A percentile compares a stretch with the other conserved stretches of the same genome.
Evolutionary conservation across 495 filamentous ascomycete species (phyloP).

Genomic region (Staphylotrichum longicolle): DNA sequence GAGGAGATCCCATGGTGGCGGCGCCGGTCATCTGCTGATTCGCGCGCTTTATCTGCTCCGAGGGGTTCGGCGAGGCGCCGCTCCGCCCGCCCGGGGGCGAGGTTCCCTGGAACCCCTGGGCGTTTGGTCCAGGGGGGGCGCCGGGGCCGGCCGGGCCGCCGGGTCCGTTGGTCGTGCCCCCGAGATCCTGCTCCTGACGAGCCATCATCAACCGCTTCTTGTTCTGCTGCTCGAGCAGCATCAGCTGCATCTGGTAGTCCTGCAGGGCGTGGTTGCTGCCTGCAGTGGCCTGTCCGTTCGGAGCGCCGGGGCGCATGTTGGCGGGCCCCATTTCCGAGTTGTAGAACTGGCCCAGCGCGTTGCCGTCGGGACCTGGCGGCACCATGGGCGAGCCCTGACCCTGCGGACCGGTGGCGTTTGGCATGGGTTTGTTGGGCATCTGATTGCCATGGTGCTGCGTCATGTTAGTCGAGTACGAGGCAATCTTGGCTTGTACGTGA

Average conservation of each 20-base stretch:
- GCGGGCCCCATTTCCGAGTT: conserved; percentile 51
- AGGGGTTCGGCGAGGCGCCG: conserved; percentile 84
- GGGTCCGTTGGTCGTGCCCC: conserved; percentile 48
- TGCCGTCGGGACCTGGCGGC: conserved; percentile 64
- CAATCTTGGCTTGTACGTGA: conserved; percentile 71
- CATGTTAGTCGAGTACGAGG: conserved; percentile 81
- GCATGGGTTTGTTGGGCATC: conserved; percentile 66
- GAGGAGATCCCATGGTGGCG: conserved; percentile 72
- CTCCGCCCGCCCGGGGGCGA: conserved; percentile 79
- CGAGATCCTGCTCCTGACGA: conserved; percentile 87
- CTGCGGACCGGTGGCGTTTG: conserved; percentile 50
- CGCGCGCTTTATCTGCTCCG: conserved; percentile 82
- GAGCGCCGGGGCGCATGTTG: conserved; percentile 58
- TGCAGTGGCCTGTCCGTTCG: conserved; percentile 50
- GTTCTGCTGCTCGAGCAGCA: conserved; percentile 98
- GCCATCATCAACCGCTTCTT: conserved; percentile 97
- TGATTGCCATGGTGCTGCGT: conserved; percentile 75
- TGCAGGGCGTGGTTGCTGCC: conserved; percentile 91
- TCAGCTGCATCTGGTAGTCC: conserved; percentile 99
- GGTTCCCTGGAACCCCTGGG: conserved; percentile 60
- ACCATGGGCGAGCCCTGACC: conserved; percentile 79
- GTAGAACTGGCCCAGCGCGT: conserved; percentile 66
- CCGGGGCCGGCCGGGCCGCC: conserved; percentile 55
- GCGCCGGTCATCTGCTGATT: conserved; percentile 83
- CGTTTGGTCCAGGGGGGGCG: conserved; percentile 51